Evolutionary conservation across 805 yeast species (phyloP).

Genomic region (Zygoascus flipseniorum): DNA sequence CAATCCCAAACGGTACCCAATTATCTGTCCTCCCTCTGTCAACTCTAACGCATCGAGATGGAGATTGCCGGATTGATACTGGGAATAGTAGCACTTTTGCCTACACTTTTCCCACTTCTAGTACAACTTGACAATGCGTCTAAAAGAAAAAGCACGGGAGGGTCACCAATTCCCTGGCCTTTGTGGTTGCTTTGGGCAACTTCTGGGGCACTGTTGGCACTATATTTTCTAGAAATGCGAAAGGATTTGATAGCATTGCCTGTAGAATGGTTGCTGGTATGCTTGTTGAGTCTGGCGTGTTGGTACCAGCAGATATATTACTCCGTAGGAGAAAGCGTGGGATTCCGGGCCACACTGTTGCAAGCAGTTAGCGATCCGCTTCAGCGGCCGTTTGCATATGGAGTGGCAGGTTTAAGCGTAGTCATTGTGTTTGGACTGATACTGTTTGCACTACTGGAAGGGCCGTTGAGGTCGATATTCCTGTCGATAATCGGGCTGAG

Average conservation of each 20-base stretch:
- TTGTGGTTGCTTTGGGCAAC: conserved; percentile 11
- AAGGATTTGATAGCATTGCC: conserved; percentile 5
- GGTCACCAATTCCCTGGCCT: neutral
- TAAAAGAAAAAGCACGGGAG: neutral
- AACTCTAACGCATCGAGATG: neutral
- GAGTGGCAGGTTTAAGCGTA: neutral
- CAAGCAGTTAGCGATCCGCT: neutral
- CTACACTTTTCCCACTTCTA: conserved; percentile 10
- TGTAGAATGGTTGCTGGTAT: conserved; percentile 3
- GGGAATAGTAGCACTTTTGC: conserved; percentile 6
- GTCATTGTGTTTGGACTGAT: neutral
- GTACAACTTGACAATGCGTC: conserved; percentile 10
- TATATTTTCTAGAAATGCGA: conserved; percentile 6
- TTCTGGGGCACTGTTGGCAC: conserved; percentile 1
- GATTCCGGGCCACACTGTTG: neutral
- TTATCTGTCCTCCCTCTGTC: neutral
- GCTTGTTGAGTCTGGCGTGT: conserved; percentile 5
- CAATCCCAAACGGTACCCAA: neutral
- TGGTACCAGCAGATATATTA: conserved; percentile 5
- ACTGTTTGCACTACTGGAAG: neutral
- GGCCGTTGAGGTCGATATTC: neutral
- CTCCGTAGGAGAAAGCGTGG: neutral
- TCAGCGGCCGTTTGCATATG: neutral
- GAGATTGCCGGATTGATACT: conserved; percentile 2
- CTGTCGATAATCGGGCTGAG: conserved; percentile 2